Evolutionary conservation across 2,329 filamentous ascomycete species (phyloP), one percentile per base, ranked within the genome.

Genomic region (Phyllosticta citrichinensis): DNA sequence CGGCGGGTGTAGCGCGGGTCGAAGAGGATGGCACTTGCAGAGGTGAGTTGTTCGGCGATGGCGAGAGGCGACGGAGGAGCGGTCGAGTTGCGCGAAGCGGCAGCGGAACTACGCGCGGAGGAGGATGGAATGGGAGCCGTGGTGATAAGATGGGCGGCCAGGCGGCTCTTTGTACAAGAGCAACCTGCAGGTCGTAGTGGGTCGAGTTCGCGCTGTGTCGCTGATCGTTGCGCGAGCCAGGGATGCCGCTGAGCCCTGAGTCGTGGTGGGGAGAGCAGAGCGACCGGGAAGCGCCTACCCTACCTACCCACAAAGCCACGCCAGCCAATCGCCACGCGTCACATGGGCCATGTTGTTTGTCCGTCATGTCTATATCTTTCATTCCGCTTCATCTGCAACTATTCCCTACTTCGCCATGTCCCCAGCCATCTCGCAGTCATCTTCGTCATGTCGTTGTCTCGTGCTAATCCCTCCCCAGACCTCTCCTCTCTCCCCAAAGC

Each of bases 21-120:
- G 76, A 77, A 81, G 67, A 81, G 78, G 63, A 78, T 76, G 62
- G 72, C 74, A 64, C 74, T 71, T n/a, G 79, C 77, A 56, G 78
- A 80, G 20, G 75, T 79, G 64, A 81, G 72, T 65, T 77, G 72
- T 64, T 68, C 70, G 54, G 76, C 76, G 62, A 79, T 77, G 64
- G 68, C 71, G 62, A 77, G 70, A 52, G 70, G 72, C 52, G 67
- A 65, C 35, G 66, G 65, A 30, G 70, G 68, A 50, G 69, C 65
- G 25, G 64, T 65, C n/a, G 70, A 68, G 27, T 62, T 57, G 57
- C 65, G 60, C 60, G 60, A 56, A 56, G 66, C 61, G 62, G 67
- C 20, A n/a, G 17, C 25, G 53, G 53, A 9, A n/a, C 8, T 14
- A 62, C n/a, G 58, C 52, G 58, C 58, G 35, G 40, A 33, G 35